Evolutionary conservation across 31 red algal genomes (phyloP).

Genomic region (Porphyra umbilicalis): DNA sequence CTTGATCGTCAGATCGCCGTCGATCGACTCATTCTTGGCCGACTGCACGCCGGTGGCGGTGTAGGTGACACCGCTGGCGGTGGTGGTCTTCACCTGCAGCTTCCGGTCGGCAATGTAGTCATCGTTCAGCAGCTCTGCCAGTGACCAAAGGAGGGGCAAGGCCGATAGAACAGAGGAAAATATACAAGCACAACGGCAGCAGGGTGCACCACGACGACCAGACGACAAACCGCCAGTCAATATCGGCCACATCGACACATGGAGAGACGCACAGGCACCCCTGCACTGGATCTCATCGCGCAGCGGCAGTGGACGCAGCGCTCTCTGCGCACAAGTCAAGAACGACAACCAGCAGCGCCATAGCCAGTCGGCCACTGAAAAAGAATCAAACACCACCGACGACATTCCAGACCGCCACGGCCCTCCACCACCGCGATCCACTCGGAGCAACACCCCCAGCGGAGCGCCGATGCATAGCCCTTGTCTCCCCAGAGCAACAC

Average conservation of each 20-base stretch:
- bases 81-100: slow-evolving; percentile 66
- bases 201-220: not conserved
- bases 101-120: slow-evolving; percentile 70
- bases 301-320: no score
- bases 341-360: no score
- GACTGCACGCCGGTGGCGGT: slow-evolving; percentile 53
- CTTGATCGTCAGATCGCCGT: slow-evolving; percentile 49
- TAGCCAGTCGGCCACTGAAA: no score
- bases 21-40: slow-evolving; percentile 29
- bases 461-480: no score
- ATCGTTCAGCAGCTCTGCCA: slow-evolving; percentile 66
- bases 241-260: not conserved
- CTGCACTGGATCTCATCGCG: no score
- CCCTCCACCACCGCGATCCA: no score
- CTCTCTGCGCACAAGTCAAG: no score
- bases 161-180: not conserved
- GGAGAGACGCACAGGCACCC: no score
- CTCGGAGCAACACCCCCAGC: no score
- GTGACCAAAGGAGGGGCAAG: not conserved
- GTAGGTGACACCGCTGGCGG: slow-evolving; percentile 59
- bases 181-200: not conserved
- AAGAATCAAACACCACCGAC: no score
- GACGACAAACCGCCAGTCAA: not conserved
- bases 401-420: no score
- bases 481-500: no score